Percentiles rank a stretch among this genome's conserved stretches.
Evolutionary conservation across 495 filamentous ascomycete genomes (phyloP).

Genomic region (Annulohypoxylon stygium): DNA sequence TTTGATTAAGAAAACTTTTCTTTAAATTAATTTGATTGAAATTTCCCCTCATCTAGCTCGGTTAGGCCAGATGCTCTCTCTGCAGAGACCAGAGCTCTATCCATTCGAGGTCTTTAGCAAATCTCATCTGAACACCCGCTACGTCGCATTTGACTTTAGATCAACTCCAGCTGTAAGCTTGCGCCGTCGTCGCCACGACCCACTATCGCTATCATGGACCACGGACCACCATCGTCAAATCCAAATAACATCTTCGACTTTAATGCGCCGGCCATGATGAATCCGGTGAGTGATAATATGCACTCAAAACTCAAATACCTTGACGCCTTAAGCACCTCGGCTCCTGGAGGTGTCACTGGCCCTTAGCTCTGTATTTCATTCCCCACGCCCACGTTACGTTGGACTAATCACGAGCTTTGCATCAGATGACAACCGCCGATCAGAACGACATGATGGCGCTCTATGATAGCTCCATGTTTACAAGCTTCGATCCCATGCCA

Average conservation of each 20-base stretch:
- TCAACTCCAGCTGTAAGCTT: conserved; percentile 36
- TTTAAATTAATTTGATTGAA: conserved; percentile 9
- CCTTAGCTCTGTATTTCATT: neutral
- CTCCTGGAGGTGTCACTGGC: conserved; percentile 15
- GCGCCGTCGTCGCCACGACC: conserved; percentile 36
- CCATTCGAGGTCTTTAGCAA: conserved; percentile 26
- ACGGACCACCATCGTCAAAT: conserved; percentile 50
- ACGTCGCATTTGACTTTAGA: conserved; percentile 39
- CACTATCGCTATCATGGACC: conserved; percentile 54
- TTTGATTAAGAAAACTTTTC: conserved; percentile 5
- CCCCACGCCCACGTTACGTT: neutral
- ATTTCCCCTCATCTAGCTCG: conserved; percentile 14
- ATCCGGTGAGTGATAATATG: conserved; percentile 45
- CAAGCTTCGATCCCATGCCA: conserved; percentile 55
- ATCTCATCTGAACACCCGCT: conserved; percentile 18
- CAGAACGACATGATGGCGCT: conserved; percentile 57
- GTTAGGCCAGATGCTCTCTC: conserved; percentile 41
- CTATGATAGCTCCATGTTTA: conserved; percentile 55
- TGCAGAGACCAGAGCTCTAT: conserved; percentile 32
- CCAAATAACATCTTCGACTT: conserved; percentile 54
- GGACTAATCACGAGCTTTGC: conserved; percentile 39
- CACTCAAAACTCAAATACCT: conserved; percentile 5
- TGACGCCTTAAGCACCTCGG: neutral
- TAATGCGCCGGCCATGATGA: conserved; percentile 42
- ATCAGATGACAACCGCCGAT: conserved; percentile 52